Evolutionary conservation across 2,329 filamentous ascomycete species (phyloP).

Genomic region (Chaetomiaceae sp.): DNA sequence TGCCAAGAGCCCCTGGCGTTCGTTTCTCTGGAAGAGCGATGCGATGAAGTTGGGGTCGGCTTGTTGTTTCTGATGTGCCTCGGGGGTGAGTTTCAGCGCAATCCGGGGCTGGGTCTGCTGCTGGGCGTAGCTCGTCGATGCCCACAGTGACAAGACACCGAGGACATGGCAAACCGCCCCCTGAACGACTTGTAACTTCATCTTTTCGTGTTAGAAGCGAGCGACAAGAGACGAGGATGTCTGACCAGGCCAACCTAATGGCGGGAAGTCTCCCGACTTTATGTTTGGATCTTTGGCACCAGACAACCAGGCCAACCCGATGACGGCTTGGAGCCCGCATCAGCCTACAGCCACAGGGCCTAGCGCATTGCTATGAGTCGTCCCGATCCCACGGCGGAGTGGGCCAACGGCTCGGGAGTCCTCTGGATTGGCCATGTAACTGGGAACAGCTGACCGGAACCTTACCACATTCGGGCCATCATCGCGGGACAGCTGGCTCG

Average conservation of each 20-base stretch:
- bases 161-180: not conserved
- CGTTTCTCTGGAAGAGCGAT: not conserved
- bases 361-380: not conserved
- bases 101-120: conserved; percentile 1
- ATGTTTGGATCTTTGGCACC: not conserved
- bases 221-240: not conserved
- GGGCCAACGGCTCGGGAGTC: not conserved
- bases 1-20: not conserved
- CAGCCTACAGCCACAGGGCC: not conserved
- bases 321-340: not conserved
- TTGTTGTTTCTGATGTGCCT: conserved; percentile 10
- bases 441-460: not conserved
- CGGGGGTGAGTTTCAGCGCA: conserved; percentile 11
- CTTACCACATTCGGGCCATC: not conserved
- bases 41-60: conserved; percentile 11
- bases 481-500: not conserved
- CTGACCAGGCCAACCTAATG: not conserved
- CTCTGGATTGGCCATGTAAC: too few species aligned
- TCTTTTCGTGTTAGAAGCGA: not conserved
- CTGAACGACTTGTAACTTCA: not conserved
- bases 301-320: too few species aligned
- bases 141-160: not conserved
- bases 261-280: not conserved
- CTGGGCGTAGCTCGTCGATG: not conserved
- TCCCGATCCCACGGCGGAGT: not conserved